phyloP scores from a whole-genome alignment of 2,329 filamentous ascomycete genomes.

The Cladosporium colombiae region DNA sequence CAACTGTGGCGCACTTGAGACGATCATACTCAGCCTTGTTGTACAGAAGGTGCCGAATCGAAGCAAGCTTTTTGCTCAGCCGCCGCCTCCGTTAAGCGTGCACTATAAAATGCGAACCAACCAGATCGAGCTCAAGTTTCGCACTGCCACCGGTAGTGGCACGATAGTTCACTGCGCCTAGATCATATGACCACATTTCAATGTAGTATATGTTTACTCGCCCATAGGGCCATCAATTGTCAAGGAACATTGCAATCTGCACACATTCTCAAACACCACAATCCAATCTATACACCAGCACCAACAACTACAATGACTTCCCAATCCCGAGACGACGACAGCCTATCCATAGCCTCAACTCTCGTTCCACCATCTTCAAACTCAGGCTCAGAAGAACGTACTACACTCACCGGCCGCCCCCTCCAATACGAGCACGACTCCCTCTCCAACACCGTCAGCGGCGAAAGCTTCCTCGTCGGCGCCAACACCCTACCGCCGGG shows the following conservation, averaged over 20 bases:
- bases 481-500: conserved; percentile 26
- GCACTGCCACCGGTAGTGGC: neutral
- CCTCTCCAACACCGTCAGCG: conserved; percentile 20
- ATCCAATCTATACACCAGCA: neutral
- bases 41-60: neutral
- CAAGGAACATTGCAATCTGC: neutral
- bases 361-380: neutral
- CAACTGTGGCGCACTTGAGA: neutral
- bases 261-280: neutral
- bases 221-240: neutral
- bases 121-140: neutral
- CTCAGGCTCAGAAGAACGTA: neutral
- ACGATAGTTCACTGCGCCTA: neutral
- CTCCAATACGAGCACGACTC: conserved; percentile 22
- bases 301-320: neutral
- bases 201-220: neutral
- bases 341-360: conserved; percentile 5
- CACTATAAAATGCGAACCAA: neutral
- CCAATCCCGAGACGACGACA: neutral
- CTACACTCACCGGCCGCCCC: conserved; percentile 22
- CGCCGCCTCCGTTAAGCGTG: neutral
- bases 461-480: conserved; percentile 15
- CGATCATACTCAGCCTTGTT: neutral
- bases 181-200: neutral
- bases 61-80: neutral